Base-by-base conservation (phyloP, 2,329 filamentous ascomycete genomes). In the Talaromyces amestolkiae region DNA sequence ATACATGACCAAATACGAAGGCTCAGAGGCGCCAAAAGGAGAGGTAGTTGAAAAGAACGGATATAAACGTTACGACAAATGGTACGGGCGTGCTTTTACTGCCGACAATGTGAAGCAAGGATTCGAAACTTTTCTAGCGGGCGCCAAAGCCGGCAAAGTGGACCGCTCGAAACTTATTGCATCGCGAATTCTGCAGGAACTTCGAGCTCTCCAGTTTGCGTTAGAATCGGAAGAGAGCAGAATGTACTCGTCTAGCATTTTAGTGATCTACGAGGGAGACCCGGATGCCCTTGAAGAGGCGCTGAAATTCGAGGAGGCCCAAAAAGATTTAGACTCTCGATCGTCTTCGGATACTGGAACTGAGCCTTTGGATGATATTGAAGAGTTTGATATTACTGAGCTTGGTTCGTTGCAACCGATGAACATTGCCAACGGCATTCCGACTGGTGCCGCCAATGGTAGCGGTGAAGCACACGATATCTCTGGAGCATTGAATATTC, bases 211-310 rank as follows among this genome's bases (percentile, higher is more conserved):
- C 7, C 81, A 82, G 68, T 77, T 77, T 58, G 81, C 83, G 4
- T 74, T 86, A 9, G 83, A 86, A 69, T 76, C 80, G 0, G 78
- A 85, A 58, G 88, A 90, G 75, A 88, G 85, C 71, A 80, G 87
- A 58, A 90, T 90, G 87, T 90, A 89, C 73, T 87, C 85, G 15
- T 82, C 87, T 0, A 89, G 86, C 70, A 80, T 90, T 17, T 73
- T 90, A 56, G 83, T 90, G 43, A 85, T 89, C 15, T 90, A 89
- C 69, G 88, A 90, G 75, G 88, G 88, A 7, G 86, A 90, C 69
- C 76, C 80, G 1, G 79, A 84, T 22, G 83, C 84, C 22, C 81
- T 89, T 63, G 80, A 84, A 61, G 76, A 78, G 47, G 80, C 83
- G 0, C 73, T 86, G 45, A 76, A 79, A 27, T 77, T 78, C 41